Evolutionary conservation across 306 rosid species (phyloP), one percentile per base, ranked within the genome.

Genomic region (Cercis canadensis): DNA sequence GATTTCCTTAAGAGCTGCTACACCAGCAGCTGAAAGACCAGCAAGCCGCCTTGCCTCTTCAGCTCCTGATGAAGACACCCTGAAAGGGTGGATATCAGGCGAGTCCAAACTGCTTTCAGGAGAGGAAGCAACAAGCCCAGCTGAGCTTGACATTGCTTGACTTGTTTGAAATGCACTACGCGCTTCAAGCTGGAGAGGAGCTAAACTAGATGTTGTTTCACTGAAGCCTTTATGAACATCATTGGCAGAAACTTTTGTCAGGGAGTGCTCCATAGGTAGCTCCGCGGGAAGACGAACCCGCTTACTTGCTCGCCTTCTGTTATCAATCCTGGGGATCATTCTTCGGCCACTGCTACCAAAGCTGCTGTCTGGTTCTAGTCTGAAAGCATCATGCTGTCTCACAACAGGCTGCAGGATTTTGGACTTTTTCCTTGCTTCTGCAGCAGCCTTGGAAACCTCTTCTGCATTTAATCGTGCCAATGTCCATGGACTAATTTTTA

Each of bases 31-130:
- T 16, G 93, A 85, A 39, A 87, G 78, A 69, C 89, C 87, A 0
- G 85, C 79, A 0, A 89, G 84, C 69, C 81, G 69, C 75, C 92
- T 86, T 9, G 90, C 84, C 74, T 88, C 90, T 41, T 94, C 97
- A 8, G 95, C 85, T 51, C 89, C 95, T 0, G 85, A 82, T 13
- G 94, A 80, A 34, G 97, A 86, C 41, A 82, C 80, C 12, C 79
- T 80, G 54, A 94, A 90, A 0, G 98, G 97, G 63, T 94, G 99
- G 63, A 91, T 91, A 62, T 91, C 99, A 0, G 97, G 99, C 0
- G 99, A 94, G 60, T 89, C 97, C 37, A 94, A 62, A 82, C 99
- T 94, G 86, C 99, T 94, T 59, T 94, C 99, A 0, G 99, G 97
- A 21, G 99, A 94, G 37, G 99, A 91, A 63, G 88, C 89, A 43